Evolutionary conservation across 805 yeast genomes (phyloP).

Genomic region (Monosporozyma yasuniensis): DNA sequence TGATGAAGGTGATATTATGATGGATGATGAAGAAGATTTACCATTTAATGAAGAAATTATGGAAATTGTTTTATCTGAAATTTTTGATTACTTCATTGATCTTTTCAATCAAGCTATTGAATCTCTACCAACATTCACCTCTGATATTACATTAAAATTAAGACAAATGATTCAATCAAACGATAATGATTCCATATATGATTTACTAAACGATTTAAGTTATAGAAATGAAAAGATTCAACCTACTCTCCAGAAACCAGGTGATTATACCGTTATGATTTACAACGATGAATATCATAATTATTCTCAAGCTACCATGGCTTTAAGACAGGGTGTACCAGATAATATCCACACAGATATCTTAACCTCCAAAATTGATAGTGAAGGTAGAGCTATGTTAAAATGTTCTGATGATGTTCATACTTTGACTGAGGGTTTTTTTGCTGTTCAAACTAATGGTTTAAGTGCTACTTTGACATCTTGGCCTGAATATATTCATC

Average conservation of each 20-base stretch:
- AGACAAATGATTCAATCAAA: slow-evolving; percentile 24
- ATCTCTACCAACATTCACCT: slow-evolving; percentile 25
- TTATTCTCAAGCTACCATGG: slow-evolving; percentile 43
- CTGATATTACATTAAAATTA: slow-evolving; percentile 22
- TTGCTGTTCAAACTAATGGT: slow-evolving; percentile 38
- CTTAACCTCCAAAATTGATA: slow-evolving; percentile 38
- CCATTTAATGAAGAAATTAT: slow-evolving; percentile 14
- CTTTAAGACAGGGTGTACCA: slow-evolving; percentile 35
- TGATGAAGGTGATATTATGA: slow-evolving; percentile 22
- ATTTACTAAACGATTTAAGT: slow-evolving; percentile 12
- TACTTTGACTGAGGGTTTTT: slow-evolving; percentile 30
- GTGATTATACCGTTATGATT: slow-evolving; percentile 43
- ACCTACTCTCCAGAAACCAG: slow-evolving; percentile 7
- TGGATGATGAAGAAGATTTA: slow-evolving; percentile 21
- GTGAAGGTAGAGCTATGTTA: slow-evolving; percentile 43
- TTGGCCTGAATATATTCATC: slow-evolving; percentile 43
- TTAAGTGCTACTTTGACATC: slow-evolving; percentile 48
- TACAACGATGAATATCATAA: slow-evolving; percentile 78
- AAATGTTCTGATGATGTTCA: slow-evolving; percentile 26
- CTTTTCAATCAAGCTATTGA: slow-evolving; percentile 31
- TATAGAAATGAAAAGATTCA: slow-evolving; percentile 6
- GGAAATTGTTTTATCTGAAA: slow-evolving; percentile 22
- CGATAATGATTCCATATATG: slow-evolving; percentile 12
- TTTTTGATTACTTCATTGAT: slow-evolving; percentile 36
- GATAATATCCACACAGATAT: slow-evolving; percentile 29